phyloP scores from a whole-genome alignment of 169 alveolate genomes.

The Cryptosporidium sp. region DNA sequence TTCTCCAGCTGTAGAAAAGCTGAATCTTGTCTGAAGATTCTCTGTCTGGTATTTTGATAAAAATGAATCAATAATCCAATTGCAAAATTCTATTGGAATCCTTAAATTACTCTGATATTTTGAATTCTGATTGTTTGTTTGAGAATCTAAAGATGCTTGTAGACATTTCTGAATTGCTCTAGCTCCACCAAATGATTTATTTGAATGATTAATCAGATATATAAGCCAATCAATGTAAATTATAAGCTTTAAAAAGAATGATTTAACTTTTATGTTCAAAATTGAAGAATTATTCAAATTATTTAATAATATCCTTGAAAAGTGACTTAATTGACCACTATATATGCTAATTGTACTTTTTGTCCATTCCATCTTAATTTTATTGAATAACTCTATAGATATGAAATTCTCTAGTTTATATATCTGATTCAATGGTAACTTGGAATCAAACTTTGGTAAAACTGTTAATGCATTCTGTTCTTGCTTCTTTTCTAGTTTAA shows the following conservation, averaged over 20 bases:
- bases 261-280: not conserved
- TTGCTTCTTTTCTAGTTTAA: slow-evolving; percentile 54
- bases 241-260: slow-evolving; percentile 27
- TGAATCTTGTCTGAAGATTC: slow-evolving; percentile 29
- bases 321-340: not conserved
- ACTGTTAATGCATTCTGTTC: not conserved
- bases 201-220: slow-evolving; percentile 10
- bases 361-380: slow-evolving; percentile 29
- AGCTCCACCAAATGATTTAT: slow-evolving; percentile 70
- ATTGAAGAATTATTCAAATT: slow-evolving; percentile 1
- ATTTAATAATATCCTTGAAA: not conserved
- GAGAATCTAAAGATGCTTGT: not conserved
- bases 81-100: slow-evolving; percentile 52
- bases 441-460: slow-evolving; percentile 48
- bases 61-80: slow-evolving; percentile 41
- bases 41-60: slow-evolving; percentile 54
- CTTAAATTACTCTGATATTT: not conserved
- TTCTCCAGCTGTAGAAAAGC: slow-evolving; percentile 52
- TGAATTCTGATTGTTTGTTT: not conserved
- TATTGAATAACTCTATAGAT: not conserved
- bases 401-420: slow-evolving; percentile 28
- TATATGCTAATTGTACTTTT: not conserved
- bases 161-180: slow-evolving; percentile 54
- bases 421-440: slow-evolving; percentile 1
- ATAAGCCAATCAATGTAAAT: slow-evolving; percentile 44